Base-by-base conservation (phyloP, 1,284 basidiomycete genomes). In the Marasmius oreades region DNA sequence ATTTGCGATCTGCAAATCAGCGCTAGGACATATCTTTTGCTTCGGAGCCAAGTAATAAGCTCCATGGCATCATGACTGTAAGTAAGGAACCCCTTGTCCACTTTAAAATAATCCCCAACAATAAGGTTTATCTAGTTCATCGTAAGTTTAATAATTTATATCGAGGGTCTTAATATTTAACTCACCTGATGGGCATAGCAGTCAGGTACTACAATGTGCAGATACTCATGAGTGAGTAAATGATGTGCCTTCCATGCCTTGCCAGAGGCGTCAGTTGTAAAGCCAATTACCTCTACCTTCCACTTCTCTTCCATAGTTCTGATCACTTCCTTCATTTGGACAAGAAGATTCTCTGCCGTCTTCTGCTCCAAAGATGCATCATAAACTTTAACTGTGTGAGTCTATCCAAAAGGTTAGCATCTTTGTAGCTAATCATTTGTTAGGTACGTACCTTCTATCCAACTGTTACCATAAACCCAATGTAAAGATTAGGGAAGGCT, bases 31-130 rank as follows among this genome's bases (percentile, higher is more conserved):
- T 53, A 54, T 12, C 61, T 68, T 45, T 70, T 69, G 61, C 64
- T 65, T 2, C 52, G 34, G 10, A 69, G 53, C 66, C 67, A 70
- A 20, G 58, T 63, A 33, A 70, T 70, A 0, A 70, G 61, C 2
- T 69, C 65, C 14, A 55, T 59, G 7, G 65, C 65, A 22, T 58
- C 51, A 12, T 64, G 56, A 8, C 60, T 58, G 56, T 62, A 62
- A 2, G 45, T 5, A 1, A 73, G 52, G 24, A 68, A 56, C 10
- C 36, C 43, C 1, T 55, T 8, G 8, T 60, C 54, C n/a, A 51
- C 51, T 55, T 70, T 70, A 58, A 76, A 70, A 55, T 70, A 73
- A 55, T 77, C 68, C 0, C 73, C 66, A 36, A 76, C 71, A 58
- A 77, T 59, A 12, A 77, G 65, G 56, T 76, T 75, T 8, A 76